Evolutionary conservation across 2,329 filamentous ascomycete species (phyloP), one percentile per base, ranked within the genome.

Genomic region (Sporothrix mexicana): DNA sequence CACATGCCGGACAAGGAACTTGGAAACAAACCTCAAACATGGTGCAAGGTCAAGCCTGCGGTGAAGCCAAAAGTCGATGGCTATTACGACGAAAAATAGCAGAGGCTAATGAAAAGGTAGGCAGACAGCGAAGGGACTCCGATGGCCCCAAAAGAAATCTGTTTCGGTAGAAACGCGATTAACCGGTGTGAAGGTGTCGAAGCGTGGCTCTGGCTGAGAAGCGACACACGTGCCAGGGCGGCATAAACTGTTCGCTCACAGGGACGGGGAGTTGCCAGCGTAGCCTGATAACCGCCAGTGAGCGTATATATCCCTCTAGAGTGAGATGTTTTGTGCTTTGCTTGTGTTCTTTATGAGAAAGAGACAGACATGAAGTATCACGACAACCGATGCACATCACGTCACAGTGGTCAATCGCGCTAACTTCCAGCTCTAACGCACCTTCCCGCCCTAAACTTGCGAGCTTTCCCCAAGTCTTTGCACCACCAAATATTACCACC

Each of bases 1-100:
- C 25, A 17, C 66, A 53, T 41, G 43, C 7, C 7, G 7, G 45
- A 1, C 64, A n/a, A 45, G 47, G 64, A 8, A 20, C 7, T 17
- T 45, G 70, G 20, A 47, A 23, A 73, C 71, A n/a, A 53, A 75
- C 74, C 73, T 75, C 73, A n/a, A 75, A 75, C 74, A 75, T 75
- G 5, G n/a, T 71, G 57, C 59, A 66, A 23, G 36, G 45, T n/a
- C 45, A 5, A 23, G 64, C 9, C 49, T 15, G 43, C 13, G 7
- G 23, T 30, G 36, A 13, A 47, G 45, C 3, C 9, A n/a, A 36
- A 8, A 17, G 20, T 17, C 10, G 12, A 51, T 12, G 36, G 36
- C 3, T 25, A 15, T 13, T 1, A 2, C 3, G 3, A 23, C 2
- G 3, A 36, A 36, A 36, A 36, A 36, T 5, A 36, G 3, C 7